phyloP scores from a whole-genome alignment of 2,329 filamentous ascomycete genomes.

The Aspergillus terreus region DNA sequence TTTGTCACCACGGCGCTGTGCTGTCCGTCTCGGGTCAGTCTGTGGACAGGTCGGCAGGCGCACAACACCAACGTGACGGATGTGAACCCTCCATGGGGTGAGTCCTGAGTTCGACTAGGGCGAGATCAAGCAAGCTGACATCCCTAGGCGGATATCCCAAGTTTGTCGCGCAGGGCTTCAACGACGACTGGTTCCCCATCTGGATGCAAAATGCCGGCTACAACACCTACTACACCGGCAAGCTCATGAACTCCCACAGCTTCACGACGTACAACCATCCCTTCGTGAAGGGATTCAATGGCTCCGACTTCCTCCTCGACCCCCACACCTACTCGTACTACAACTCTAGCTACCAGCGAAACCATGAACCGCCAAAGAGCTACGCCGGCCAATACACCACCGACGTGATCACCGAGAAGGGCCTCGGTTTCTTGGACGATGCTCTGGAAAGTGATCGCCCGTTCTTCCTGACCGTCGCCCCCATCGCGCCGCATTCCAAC shows the following conservation, averaged over 20 bases:
- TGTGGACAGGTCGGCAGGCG: slow-evolving; percentile 63
- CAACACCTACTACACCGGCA: slow-evolving; percentile 54
- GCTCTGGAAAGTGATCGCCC: slow-evolving; percentile 54
- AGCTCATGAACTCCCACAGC: slow-evolving; percentile 52
- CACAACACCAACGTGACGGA: slow-evolving; percentile 70
- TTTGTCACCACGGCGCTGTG: slow-evolving; percentile 65
- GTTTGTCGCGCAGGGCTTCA: slow-evolving; percentile 49
- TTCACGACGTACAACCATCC: slow-evolving; percentile 47
- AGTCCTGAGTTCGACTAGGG: slow-evolving; percentile 2
- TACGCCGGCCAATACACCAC: slow-evolving; percentile 54
- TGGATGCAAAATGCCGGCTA: slow-evolving; percentile 53
- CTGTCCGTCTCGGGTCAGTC: slow-evolving; percentile 63
- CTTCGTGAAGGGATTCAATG: slow-evolving; percentile 34
- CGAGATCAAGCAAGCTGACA: background rate
- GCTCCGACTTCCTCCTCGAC: slow-evolving; percentile 43
- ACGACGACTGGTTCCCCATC: slow-evolving; percentile 49
- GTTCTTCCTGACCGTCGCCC: slow-evolving; percentile 65
- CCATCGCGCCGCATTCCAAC: slow-evolving; percentile 64
- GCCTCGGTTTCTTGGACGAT: slow-evolving; percentile 59
- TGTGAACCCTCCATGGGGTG: slow-evolving; percentile 52
- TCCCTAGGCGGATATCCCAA: slow-evolving; percentile 45
- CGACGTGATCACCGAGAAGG: slow-evolving; percentile 59
- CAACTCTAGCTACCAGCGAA: slow-evolving; percentile 62
- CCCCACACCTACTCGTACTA: slow-evolving; percentile 62
- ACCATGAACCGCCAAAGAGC: slow-evolving; percentile 53